Evolutionary conservation across 1,284 basidiomycete genomes (phyloP).

Genomic region (Papiliotrema flavescens): DNA sequence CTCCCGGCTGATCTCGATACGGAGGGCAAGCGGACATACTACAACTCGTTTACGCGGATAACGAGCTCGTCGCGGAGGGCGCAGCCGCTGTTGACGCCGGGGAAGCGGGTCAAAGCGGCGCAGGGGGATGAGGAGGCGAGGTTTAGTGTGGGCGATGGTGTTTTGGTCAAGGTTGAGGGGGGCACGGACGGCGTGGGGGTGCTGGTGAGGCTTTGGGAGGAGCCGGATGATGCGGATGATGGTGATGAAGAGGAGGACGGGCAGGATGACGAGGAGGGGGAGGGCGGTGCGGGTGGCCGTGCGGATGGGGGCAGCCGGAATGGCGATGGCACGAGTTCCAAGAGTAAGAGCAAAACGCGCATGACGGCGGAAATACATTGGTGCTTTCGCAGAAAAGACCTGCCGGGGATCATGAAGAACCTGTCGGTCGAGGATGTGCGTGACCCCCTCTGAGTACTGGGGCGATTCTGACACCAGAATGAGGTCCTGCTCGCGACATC

Average conservation of each 20-base stretch:
- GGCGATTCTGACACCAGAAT: constrained; percentile 24
- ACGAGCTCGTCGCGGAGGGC: constrained; percentile 4
- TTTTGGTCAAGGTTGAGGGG: constrained; percentile 40
- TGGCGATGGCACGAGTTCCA: too few relatives aligned
- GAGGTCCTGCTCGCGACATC: constrained; percentile 44
- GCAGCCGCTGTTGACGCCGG: background rate
- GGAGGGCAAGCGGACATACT: constrained; percentile 8
- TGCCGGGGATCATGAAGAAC: constrained; percentile 46
- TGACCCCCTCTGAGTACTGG: constrained; percentile 5
- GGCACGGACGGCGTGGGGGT: constrained; percentile 43
- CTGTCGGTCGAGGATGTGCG: constrained; percentile 44
- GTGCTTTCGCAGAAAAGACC: constrained; percentile 43
- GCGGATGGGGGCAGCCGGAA: too few relatives aligned
- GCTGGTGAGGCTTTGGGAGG: constrained; percentile 42
- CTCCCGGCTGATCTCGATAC: background rate
- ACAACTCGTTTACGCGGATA: constrained; percentile 29
- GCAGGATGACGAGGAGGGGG: constrained; percentile 5
- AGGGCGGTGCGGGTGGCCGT: constrained; percentile 4
- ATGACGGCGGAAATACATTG: constrained; percentile 48
- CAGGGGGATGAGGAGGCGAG: constrained; percentile 27
- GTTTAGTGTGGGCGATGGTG: constrained; percentile 46
- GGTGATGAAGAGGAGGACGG: constrained; percentile 12
- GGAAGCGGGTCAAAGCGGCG: constrained; percentile 13
- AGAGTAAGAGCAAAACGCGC: too few relatives aligned
- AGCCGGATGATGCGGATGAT: constrained; percentile 19